phyloP scores from a whole-genome alignment of 257 asterid species.

The Parsonsia alboflavescens region DNA sequence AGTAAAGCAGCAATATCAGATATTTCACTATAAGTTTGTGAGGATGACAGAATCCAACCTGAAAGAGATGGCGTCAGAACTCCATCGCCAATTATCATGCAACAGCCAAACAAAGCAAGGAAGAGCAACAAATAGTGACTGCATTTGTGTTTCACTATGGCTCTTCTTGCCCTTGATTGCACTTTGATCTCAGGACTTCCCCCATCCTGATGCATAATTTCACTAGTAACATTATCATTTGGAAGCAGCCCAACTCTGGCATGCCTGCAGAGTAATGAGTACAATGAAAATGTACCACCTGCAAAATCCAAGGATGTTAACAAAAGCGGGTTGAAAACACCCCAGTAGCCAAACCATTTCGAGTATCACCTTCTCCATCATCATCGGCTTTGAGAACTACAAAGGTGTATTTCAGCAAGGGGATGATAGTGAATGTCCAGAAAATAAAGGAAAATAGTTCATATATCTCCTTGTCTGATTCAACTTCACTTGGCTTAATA shows the following conservation, averaged over 20 bases:
- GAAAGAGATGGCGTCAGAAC: conserved; percentile 98
- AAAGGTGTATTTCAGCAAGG: conserved; percentile 73
- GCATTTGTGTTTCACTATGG: conserved; percentile 61
- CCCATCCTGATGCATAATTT: conserved; percentile 44
- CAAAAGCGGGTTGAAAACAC: background rate
- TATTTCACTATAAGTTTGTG: background rate
- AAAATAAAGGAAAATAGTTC: conserved; percentile 81
- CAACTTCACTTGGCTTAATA: conserved; percentile 40
- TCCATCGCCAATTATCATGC: conserved; percentile 81
- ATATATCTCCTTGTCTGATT: conserved; percentile 52
- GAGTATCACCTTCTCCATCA: conserved; percentile 70
- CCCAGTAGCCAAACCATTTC: background rate
- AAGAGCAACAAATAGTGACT: conserved; percentile 60
- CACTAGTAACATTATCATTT: conserved; percentile 40
- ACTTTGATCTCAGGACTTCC: conserved; percentile 36
- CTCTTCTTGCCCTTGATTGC: conserved; percentile 64
- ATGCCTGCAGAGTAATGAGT: conserved; percentile 77
- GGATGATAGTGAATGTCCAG: conserved; percentile 78
- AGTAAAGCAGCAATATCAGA: no score
- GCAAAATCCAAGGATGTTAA: conserved; percentile 29
- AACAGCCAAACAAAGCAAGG: conserved; percentile 84
- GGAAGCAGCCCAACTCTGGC: conserved; percentile 86
- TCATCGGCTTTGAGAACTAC: conserved; percentile 78
- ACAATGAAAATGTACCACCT: conserved; percentile 94
- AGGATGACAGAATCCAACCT: conserved; percentile 31